Base-by-base conservation (phyloP, 192 early-diverging fungal species). In the Coemansia sp. region DNA sequence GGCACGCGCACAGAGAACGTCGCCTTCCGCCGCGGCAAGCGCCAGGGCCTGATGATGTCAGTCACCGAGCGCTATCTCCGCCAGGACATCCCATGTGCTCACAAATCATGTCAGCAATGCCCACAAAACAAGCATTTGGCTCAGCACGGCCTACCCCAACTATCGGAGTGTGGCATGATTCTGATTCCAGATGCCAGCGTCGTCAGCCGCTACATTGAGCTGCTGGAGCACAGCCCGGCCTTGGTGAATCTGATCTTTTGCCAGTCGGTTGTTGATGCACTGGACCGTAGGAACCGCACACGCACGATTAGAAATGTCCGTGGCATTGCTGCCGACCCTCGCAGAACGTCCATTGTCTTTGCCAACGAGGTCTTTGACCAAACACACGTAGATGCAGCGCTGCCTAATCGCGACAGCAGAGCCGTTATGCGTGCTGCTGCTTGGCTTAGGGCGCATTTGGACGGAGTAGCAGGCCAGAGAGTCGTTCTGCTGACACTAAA, bases 211-310 rank as follows among this genome's bases (percentile, higher is more conserved):
- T 92, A 85, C 64, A 84, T 88, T 3, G 88, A 89, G 63, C 61
- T 92, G n/a, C 74, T 91, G 5, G 88, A 91, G 67, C 85, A 87
- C 48, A 79, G 77, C n/a, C 86, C 85, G 5, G 62, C 14, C 26
- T 63, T 92, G 6, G 76, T 69, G 4, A 88, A 89, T 65, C 65
- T 92, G 24, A 87, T 92, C 60, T 81, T 90, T 37, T 84, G 85
- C 56, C 89, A 92, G 68, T 90, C 89, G 0, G 70, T 89, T 2
- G 60, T 87, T 20, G 77, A 82, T 20, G 79, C 85, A 70, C 71
- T 92, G 9, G 83, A 88, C 63, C 82, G 83, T 14, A 74, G 85
- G n/a, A 85, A 88, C 62, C 85, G 87, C 61, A 75, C 86, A 2
- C 74, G 85, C 21, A 91, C 86, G 1, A 85, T 86, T 60, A 83